These are phyloP conservation scores for Mycena galopus DNA, from an alignment of 768 basidiomycete species.

Conservation along the genomic window DNA sequence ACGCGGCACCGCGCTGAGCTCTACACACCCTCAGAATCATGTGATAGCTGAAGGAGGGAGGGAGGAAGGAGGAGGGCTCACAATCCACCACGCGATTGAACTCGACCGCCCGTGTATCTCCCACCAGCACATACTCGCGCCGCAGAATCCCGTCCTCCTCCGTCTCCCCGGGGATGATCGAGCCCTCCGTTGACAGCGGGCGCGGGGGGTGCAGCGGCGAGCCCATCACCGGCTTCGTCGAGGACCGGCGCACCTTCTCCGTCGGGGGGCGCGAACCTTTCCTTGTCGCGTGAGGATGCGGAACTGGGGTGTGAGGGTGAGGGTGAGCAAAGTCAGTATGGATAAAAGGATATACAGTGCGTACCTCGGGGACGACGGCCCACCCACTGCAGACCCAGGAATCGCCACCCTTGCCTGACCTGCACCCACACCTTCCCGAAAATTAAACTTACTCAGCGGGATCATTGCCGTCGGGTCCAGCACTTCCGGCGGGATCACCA, in stretches of 20 bases:
- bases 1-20: conserved; percentile 72
- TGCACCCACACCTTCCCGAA: conserved; percentile 64
- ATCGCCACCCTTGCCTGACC: conserved; percentile 40
- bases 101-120: conserved; percentile 90
- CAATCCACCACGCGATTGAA: conserved; percentile 95
- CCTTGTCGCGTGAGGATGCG: conserved; percentile 40
- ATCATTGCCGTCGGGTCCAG: conserved; percentile 85
- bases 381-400: conserved; percentile 25
- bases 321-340: too few relatives aligned
- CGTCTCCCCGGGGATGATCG: conserved; percentile 84
- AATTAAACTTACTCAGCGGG: conserved; percentile 85
- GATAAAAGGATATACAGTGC: background rate
- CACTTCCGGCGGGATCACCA: conserved; percentile 83
- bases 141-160: conserved; percentile 86
- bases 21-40: conserved; percentile 50
- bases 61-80: conserved; percentile 50
- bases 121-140: conserved; percentile 94
- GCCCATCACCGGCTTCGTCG: conserved; percentile 17
- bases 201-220: conserved; percentile 35
- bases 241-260: conserved; percentile 31
- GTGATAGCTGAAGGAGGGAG: too few relatives aligned
- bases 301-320: conserved; percentile 29
- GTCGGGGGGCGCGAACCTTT: conserved; percentile 38
- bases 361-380: conserved; percentile 44
- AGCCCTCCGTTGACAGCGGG: conserved; percentile 68